A percentile compares a stretch with the other conserved stretches of the same genome.
Conservation (phyloP, 495 filamentous ascomycete genomes). For the Melanomma pulvis-pyrius region DNA sequence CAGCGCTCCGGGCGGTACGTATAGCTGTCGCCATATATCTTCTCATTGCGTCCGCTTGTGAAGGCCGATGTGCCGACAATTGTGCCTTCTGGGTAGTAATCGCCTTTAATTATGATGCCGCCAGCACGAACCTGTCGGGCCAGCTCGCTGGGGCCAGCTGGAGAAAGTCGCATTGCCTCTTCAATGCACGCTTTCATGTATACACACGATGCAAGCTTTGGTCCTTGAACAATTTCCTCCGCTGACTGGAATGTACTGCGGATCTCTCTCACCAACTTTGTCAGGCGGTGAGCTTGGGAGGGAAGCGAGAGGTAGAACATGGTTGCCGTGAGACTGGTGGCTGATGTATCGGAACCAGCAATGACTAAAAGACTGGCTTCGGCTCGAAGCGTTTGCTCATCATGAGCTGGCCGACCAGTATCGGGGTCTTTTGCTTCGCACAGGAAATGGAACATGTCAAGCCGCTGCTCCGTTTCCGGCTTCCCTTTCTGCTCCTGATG, state of each 20-base stretch:
- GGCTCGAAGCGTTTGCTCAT: not conserved
- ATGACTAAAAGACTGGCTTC: conserved; percentile 8
- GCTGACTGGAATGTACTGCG: conserved; percentile 44
- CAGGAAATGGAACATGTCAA: conserved; percentile 9
- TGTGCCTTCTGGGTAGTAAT: conserved; percentile 8
- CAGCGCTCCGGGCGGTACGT: conserved; percentile 39
- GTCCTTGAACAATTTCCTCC: conserved; percentile 41
- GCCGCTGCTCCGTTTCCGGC: not conserved
- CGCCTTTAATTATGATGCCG: conserved; percentile 1
- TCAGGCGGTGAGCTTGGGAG: not conserved
- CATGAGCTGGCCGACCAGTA: not conserved
- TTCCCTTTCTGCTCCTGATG: not conserved
- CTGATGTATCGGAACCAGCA: conserved; percentile 5
- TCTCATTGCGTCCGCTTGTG: conserved; percentile 17
- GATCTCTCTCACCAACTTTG: conserved; percentile 53
- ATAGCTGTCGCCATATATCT: conserved; percentile 33
- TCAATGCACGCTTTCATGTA: conserved; percentile 15
- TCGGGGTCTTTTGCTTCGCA: not conserved
- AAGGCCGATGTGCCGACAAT: not conserved
- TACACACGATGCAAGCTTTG: conserved; percentile 29
- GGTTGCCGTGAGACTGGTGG: not conserved
- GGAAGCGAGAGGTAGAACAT: conserved; percentile 2
- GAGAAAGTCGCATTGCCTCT: conserved; percentile 7
- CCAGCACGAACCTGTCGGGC: not conserved
- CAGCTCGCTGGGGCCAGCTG: conserved; percentile 8